phyloP scores from a whole-genome alignment of 805 yeast genomes.

The Starmerella vaccinii region DNA sequence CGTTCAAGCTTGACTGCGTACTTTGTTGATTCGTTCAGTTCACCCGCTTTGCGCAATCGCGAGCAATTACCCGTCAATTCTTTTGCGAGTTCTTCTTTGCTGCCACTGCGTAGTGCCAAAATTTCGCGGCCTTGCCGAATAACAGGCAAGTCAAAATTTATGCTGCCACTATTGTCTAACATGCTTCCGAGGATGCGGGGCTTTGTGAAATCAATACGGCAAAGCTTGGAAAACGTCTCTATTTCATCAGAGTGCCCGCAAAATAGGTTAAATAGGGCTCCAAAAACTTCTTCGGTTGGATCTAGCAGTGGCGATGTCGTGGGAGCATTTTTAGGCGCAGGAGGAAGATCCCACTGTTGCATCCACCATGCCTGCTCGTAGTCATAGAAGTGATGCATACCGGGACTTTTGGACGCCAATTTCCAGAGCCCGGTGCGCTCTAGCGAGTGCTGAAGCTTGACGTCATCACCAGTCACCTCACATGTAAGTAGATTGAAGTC shows the following conservation, averaged over 20 bases:
- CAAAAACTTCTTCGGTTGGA: slow-evolving; percentile 27
- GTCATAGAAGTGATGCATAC: slow-evolving; percentile 8
- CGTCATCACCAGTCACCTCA: not conserved
- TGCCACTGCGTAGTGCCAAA: slow-evolving; percentile 27
- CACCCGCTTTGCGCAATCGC: slow-evolving; percentile 20
- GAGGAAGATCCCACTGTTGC: slow-evolving; percentile 51
- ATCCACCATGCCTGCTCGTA: slow-evolving; percentile 52
- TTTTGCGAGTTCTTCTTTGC: not conserved
- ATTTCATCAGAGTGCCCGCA: not conserved
- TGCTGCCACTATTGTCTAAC: not conserved
- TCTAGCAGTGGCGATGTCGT: too few relatives aligned
- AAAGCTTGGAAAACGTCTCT: not conserved
- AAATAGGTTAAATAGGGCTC: not conserved
- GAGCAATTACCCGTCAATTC: slow-evolving; percentile 13
- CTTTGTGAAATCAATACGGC: not conserved
- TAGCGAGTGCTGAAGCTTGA: not conserved
- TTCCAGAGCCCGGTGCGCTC: slow-evolving; percentile 17
- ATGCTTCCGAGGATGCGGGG: not conserved
- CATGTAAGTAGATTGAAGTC: slow-evolving; percentile 6
- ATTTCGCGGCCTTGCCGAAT: slow-evolving; percentile 16
- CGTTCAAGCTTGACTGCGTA: slow-evolving; percentile 23
- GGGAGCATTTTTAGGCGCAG: slow-evolving; percentile 34
- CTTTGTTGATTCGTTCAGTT: slow-evolving; percentile 24
- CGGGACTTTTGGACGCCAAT: slow-evolving; percentile 6
- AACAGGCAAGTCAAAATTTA: not conserved